Conservation (phyloP, 805 yeast genomes). For the Cyberlindnera mississippiensis region DNA sequence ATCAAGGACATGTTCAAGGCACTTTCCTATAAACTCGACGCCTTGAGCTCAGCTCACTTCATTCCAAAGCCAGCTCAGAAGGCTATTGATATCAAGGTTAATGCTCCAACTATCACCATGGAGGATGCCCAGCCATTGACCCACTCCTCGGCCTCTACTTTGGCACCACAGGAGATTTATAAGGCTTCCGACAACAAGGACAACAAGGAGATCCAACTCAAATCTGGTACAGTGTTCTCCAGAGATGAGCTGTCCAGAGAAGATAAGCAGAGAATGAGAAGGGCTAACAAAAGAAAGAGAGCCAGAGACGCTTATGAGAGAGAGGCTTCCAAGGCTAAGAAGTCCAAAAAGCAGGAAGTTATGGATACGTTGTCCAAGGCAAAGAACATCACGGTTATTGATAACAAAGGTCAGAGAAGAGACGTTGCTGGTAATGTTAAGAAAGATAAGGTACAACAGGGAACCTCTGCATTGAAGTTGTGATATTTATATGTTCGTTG, state of each 20-base stretch:
- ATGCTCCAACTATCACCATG: slow-evolving; percentile 79
- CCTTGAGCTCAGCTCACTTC: slow-evolving; percentile 91
- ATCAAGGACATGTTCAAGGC: slow-evolving; percentile 59
- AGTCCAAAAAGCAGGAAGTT: slow-evolving; percentile 57
- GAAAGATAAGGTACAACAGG: slow-evolving; percentile 33
- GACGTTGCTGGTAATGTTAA: slow-evolving; percentile 68
- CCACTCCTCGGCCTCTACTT: slow-evolving; percentile 61
- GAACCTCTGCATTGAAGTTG: slow-evolving; percentile 23
- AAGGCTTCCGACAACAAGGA: slow-evolving; percentile 43
- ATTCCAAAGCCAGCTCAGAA: slow-evolving; percentile 87
- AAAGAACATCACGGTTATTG: slow-evolving; percentile 75
- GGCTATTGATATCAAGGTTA: slow-evolving; percentile 74
- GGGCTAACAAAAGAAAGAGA: slow-evolving; percentile 81
- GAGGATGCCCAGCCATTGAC: slow-evolving; percentile 96
- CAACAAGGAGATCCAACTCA: slow-evolving; percentile 61
- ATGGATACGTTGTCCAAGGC: slow-evolving; percentile 68
- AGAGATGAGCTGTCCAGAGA: slow-evolving; percentile 79
- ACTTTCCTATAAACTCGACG: slow-evolving; percentile 71
- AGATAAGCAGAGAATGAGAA: slow-evolving; percentile 81
- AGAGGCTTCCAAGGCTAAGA: slow-evolving; percentile 37
- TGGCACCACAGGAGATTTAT: slow-evolving; percentile 96
- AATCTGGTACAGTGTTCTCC: slow-evolving; percentile 76
- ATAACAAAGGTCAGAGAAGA: slow-evolving; percentile 67
- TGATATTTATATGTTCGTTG: slow-evolving; percentile 2
- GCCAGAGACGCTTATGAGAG: slow-evolving; percentile 45